Evolutionary conservation across 2,329 filamentous ascomycete species (phyloP).

Genomic region (Monilinia vaccinii-corymbosi): DNA sequence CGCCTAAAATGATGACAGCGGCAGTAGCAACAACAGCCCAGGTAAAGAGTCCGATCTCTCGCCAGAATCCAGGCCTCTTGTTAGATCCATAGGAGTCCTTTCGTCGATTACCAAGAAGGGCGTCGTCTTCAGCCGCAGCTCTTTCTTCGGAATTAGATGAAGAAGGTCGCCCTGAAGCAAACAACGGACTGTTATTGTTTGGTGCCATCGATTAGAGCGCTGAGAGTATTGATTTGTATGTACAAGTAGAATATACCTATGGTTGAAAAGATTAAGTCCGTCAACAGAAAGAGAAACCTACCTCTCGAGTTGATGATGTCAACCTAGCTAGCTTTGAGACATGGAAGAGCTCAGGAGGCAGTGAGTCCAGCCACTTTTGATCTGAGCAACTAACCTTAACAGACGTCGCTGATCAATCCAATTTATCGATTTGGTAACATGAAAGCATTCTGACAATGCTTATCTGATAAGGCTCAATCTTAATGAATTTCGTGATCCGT

Average conservation of each 20-base stretch:
- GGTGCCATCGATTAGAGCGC: conserved; percentile 15
- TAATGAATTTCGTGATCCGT: not conserved
- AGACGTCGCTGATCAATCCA: conserved; percentile 5
- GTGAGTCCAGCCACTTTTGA: conserved; percentile 1
- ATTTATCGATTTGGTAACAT: not conserved
- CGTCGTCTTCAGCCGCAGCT: conserved; percentile 38
- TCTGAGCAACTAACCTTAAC: conserved; percentile 5
- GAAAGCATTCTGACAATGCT: too few species aligned
- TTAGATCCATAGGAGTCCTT: conserved; percentile 20
- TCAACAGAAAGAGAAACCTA: not conserved
- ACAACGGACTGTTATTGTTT: conserved; percentile 23
- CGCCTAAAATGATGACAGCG: conserved; percentile 68
- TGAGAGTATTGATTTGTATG: not conserved
- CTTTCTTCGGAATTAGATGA: conserved; percentile 47
- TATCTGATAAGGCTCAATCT: not conserved
- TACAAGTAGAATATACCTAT: not conserved
- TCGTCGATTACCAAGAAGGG: conserved; percentile 28
- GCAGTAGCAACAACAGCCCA: conserved; percentile 80
- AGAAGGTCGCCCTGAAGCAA: conserved; percentile 37
- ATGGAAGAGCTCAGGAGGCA: conserved; percentile 2
- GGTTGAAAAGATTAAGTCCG: not conserved
- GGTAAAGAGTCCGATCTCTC: conserved; percentile 66
- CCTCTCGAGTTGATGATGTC: not conserved
- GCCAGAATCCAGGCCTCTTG: conserved; percentile 48
- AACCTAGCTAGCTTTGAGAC: not conserved